Percentiles rank a stretch among this genome's conserved stretches.
Evolutionary conservation across 495 filamentous ascomycete species (phyloP).

Genomic region (Bathelium albidoporum): DNA sequence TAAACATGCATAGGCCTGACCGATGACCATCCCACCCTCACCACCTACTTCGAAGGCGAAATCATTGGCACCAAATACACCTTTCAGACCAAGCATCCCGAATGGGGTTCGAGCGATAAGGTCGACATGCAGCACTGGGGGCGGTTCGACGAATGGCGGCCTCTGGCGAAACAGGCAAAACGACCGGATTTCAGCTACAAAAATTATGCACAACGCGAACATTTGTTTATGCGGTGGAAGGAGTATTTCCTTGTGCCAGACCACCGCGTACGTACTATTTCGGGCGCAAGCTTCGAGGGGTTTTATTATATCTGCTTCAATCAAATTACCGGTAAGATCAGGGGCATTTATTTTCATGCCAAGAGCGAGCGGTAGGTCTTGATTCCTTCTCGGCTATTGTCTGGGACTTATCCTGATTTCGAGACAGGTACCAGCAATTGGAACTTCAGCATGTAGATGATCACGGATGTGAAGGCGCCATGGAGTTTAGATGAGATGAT

Average conservation of each 20-base stretch:
- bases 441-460: constrained; percentile 82
- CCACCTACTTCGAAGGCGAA: constrained; percentile 97
- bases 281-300: constrained; percentile 91
- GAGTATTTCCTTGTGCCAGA: constrained; percentile 97
- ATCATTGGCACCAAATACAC: constrained; percentile 93
- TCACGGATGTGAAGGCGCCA: constrained; percentile 70
- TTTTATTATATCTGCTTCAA: constrained; percentile 99
- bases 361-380: constrained; percentile 83
- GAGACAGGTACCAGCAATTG: constrained; percentile 73
- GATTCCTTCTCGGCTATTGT: constrained; percentile 16
- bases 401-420: too few relatives aligned
- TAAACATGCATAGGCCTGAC: constrained; percentile 60
- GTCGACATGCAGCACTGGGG: constrained; percentile 91
- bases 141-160: constrained; percentile 77
- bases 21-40: constrained; percentile 88
- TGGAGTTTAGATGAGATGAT: constrained; percentile 71
- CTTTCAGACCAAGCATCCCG: constrained; percentile 79
- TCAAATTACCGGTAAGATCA: constrained; percentile 71
- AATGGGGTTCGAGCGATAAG: constrained; percentile 88
- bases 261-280: constrained; percentile 79
- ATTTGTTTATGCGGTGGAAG: constrained; percentile 99
- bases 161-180: constrained; percentile 64
- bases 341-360: constrained; percentile 94
- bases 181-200: constrained; percentile 63
- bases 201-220: constrained; percentile 63